A percentile compares a stretch with the other conserved stretches of the same genome.
phyloP scores from a whole-genome alignment of 2,329 filamentous ascomycete species.

The Biscogniauxia sp. region DNA sequence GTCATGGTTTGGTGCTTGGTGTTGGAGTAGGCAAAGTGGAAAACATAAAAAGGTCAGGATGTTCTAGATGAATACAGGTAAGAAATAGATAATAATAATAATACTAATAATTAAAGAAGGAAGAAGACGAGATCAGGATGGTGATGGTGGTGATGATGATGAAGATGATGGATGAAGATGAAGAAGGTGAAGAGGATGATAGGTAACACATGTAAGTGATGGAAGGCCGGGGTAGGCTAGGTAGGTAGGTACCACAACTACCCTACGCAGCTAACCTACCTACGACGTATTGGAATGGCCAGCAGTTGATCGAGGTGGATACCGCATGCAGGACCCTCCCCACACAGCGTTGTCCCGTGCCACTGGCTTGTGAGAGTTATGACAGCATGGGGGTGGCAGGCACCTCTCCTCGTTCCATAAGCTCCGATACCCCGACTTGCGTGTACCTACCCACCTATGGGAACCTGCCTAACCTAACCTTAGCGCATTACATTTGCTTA shows the following conservation, averaged over 20 bases:
- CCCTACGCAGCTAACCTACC: too few relatives aligned
- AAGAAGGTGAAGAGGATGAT: background rate
- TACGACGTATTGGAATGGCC: background rate
- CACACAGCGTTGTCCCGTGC: background rate
- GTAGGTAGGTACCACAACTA: too few relatives aligned
- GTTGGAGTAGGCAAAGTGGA: background rate
- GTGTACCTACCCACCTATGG: background rate
- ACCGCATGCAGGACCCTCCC: background rate
- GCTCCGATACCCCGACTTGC: background rate
- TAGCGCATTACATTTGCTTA: too few relatives aligned
- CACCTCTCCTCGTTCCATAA: background rate
- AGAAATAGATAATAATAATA: background rate
- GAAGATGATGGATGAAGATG: background rate
- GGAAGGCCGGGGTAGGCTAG: background rate
- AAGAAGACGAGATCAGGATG: background rate
- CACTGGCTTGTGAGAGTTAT: background rate
- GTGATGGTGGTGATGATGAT: too few relatives aligned
- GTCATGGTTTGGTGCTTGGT: slow-evolving; percentile 21
- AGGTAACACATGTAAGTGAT: background rate
- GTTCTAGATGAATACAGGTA: too few relatives aligned
- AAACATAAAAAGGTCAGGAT: background rate
- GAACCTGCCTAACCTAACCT: background rate
- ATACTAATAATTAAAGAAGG: background rate
- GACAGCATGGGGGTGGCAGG: background rate
- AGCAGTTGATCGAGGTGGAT: background rate